phyloP scores from a whole-genome alignment of 2,329 filamentous ascomycete genomes.

The Lecanicillium sp. region DNA sequence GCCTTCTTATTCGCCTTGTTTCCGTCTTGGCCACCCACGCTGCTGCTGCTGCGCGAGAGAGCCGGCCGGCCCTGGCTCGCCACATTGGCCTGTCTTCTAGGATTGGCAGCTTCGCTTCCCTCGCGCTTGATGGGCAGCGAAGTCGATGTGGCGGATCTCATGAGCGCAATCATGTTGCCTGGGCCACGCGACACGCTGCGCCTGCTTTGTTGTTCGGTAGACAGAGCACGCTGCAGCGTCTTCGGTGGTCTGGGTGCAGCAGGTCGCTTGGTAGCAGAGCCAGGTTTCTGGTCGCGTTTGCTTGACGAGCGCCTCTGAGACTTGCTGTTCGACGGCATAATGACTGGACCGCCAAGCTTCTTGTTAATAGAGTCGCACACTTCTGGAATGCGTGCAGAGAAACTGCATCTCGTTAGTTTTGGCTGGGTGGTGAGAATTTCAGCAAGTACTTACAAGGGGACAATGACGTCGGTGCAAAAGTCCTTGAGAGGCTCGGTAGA shows the following conservation, averaged over 20 bases:
- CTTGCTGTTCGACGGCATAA: constrained; percentile 48
- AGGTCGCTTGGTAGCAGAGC: constrained; percentile 45
- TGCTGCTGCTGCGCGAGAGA: constrained; percentile 35
- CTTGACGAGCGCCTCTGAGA: constrained; percentile 35
- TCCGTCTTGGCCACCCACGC: constrained; percentile 46
- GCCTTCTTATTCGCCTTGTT: constrained; percentile 59
- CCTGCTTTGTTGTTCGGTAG: constrained; percentile 49
- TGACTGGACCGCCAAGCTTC: constrained; percentile 68
- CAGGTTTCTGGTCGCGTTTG: constrained; percentile 44
- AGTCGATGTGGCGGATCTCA: constrained; percentile 62
- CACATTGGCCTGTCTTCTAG: constrained; percentile 43
- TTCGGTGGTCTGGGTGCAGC: constrained; percentile 36
- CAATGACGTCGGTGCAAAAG: constrained; percentile 74
- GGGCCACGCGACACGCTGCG: constrained; percentile 52
- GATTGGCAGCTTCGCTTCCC: constrained; percentile 51
- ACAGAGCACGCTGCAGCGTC: constrained; percentile 57
- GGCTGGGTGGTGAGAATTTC: too few species aligned
- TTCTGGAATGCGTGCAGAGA: constrained; percentile 68
- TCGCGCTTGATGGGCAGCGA: constrained; percentile 62
- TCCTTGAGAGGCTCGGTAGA: constrained; percentile 61
- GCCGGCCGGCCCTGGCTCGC: constrained; percentile 30
- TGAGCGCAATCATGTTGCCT: constrained; percentile 53
- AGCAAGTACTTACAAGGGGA: constrained; percentile 61
- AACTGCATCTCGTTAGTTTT: constrained; percentile 46
- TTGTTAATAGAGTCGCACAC: constrained; percentile 64